Evolutionary conservation across 164 flowering plant species (phyloP).

Genomic region (Nelumbo lutea): DNA sequence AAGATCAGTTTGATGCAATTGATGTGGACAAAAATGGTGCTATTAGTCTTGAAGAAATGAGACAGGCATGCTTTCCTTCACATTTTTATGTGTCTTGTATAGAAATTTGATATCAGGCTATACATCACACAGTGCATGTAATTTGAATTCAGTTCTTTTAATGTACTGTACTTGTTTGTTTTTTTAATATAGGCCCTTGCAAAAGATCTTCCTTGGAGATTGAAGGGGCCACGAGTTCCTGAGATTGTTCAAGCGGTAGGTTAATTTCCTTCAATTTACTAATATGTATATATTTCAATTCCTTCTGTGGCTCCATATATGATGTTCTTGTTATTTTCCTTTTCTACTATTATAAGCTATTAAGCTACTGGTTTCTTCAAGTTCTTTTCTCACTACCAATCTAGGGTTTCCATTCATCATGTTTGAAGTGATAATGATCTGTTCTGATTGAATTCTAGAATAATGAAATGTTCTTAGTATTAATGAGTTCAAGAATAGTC

Average conservation of each 20-base stretch:
- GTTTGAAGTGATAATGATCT: no score
- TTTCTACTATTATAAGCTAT: no score
- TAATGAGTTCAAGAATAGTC: no score
- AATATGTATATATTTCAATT: neutral
- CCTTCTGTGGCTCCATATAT: neutral
- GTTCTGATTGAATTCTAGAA: no score
- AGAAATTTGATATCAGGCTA: neutral
- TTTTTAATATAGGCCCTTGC: conserved; percentile 75
- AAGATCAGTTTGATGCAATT: conserved; percentile 95
- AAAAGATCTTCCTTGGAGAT: conserved; percentile 90
- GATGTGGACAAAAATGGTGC: conserved; percentile 91
- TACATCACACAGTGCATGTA: neutral
- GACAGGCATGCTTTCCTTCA: conserved; percentile 49
- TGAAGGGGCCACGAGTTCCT: conserved; percentile 78
- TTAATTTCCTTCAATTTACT: neutral
- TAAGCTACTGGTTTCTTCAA: no score
- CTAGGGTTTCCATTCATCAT: neutral
- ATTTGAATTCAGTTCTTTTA: neutral
- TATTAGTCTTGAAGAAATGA: conserved; percentile 98
- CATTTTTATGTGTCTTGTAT: neutral
- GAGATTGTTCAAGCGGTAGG: conserved; percentile 97
- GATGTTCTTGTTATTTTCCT: neutral
- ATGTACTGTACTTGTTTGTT: neutral
- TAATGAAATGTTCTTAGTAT: no score
- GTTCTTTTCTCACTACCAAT: neutral